Conservation (phyloP, 1,139 yeast genomes). For the Protomyces macrosporus region DNA sequence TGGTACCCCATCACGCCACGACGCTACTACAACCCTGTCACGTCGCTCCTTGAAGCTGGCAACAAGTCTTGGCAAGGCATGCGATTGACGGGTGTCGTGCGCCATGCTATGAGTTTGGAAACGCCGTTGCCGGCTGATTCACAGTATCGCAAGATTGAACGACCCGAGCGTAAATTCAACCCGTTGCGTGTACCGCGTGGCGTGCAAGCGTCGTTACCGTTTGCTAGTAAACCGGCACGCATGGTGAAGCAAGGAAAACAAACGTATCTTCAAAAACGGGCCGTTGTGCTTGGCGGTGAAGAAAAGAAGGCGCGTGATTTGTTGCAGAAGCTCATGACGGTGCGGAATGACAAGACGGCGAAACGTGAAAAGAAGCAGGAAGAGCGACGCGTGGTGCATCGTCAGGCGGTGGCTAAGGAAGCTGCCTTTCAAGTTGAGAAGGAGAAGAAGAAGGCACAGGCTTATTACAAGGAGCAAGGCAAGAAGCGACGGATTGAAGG, state of each 20-base stretch:
- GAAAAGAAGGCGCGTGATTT: slow-evolving; percentile 89
- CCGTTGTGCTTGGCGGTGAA: slow-evolving; percentile 66
- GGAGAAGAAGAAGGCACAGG: slow-evolving; percentile 80
- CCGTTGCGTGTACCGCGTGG: slow-evolving; percentile 79
- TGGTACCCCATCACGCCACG: slow-evolving; percentile 95
- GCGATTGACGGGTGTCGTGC: slow-evolving; percentile 88
- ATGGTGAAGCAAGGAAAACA: slow-evolving; percentile 84
- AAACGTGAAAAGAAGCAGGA: slow-evolving; percentile 70
- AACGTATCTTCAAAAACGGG: slow-evolving; percentile 84
- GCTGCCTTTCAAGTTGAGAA: slow-evolving; percentile 69
- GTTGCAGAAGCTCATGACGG: slow-evolving; percentile 78
- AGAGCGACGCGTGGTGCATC: slow-evolving; percentile 68
- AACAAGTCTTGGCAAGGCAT: slow-evolving; percentile 93
- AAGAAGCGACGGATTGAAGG: slow-evolving; percentile 24
- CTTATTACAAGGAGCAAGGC: slow-evolving; percentile 69
- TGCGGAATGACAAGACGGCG: slow-evolving; percentile 78
- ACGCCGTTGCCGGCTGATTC: slow-evolving; percentile 60
- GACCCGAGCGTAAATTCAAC: slow-evolving; percentile 81
- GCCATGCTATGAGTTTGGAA: slow-evolving; percentile 65
- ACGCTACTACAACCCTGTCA: slow-evolving; percentile 91
- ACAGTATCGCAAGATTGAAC: slow-evolving; percentile 72
- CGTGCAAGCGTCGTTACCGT: slow-evolving; percentile 73
- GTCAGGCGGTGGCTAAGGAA: slow-evolving; percentile 66
- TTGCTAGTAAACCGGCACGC: slow-evolving; percentile 73
- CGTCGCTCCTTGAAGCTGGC: slow-evolving; percentile 69